Evolutionary conservation across 208 protist species (phyloP).

Genomic region (Crithidia acanthocephali): DNA sequence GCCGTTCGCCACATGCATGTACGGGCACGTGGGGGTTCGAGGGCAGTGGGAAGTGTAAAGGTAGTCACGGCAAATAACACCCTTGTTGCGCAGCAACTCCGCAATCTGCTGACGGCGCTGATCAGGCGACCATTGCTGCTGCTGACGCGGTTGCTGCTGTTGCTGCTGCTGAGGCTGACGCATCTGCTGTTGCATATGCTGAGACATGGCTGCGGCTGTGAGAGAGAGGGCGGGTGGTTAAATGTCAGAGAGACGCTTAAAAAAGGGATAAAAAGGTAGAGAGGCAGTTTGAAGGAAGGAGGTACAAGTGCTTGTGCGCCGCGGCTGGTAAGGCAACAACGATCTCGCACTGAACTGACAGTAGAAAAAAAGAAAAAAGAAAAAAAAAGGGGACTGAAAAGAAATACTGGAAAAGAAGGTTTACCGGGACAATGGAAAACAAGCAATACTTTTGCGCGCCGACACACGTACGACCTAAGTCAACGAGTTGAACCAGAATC

Average conservation of each 20-base stretch:
- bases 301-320: too few relatives aligned
- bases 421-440: neutral
- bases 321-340: neutral
- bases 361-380: neutral
- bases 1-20: conserved; percentile 76
- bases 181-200: neutral
- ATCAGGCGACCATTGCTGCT: conserved; percentile 25
- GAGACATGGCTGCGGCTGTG: neutral
- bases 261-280: conserved; percentile 1
- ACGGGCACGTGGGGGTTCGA: conserved; percentile 56
- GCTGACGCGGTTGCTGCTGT: neutral
- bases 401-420: neutral
- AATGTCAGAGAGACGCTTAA: neutral
- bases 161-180: conserved; percentile 3
- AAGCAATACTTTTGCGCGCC: neutral
- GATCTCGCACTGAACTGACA: neutral
- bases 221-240: neutral
- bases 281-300: neutral
- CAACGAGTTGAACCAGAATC: too few relatives aligned
- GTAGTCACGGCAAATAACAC: conserved; percentile 68
- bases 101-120: conserved; percentile 52
- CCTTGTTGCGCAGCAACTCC: conserved; percentile 79
- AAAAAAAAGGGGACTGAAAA: neutral
- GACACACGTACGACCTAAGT: neutral
- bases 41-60: conserved; percentile 44